Evolutionary conservation across 805 yeast genomes (phyloP).

Genomic region (Ogataea saltuana): DNA sequence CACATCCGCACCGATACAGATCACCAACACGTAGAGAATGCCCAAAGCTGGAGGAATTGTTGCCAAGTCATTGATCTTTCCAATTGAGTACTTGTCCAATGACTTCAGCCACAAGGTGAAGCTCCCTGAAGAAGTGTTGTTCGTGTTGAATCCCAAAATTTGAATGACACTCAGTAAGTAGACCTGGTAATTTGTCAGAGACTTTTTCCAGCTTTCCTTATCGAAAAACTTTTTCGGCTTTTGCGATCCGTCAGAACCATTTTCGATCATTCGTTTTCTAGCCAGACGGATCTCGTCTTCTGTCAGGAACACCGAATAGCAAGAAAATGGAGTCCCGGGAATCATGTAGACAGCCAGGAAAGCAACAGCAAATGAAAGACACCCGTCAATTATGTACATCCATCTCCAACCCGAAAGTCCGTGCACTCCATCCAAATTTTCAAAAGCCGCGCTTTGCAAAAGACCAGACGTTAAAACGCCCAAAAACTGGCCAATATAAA

Average conservation of each 20-base stretch:
- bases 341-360: slow-evolving; percentile 35
- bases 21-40: slow-evolving; percentile 46
- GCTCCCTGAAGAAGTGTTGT: slow-evolving; percentile 56
- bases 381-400: slow-evolving; percentile 57
- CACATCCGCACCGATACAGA: slow-evolving; percentile 53
- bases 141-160: slow-evolving; percentile 62
- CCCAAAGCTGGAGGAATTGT: slow-evolving; percentile 63
- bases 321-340: slow-evolving; percentile 67
- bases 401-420: slow-evolving; percentile 52
- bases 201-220: slow-evolving; percentile 49
- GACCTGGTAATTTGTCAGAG: slow-evolving; percentile 59
- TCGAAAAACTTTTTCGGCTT: slow-evolving; percentile 40
- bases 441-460: slow-evolving; percentile 43
- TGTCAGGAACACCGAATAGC: slow-evolving; percentile 52
- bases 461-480: slow-evolving; percentile 60
- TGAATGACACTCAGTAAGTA: slow-evolving; percentile 56
- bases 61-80: slow-evolving; percentile 49
- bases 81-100: slow-evolving; percentile 43
- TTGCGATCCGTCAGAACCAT: slow-evolving; percentile 31
- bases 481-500: slow-evolving; percentile 63
- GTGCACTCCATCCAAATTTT: slow-evolving; percentile 30
- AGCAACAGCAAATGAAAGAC: slow-evolving; percentile 26
- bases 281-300: slow-evolving; percentile 59
- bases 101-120: slow-evolving; percentile 64
- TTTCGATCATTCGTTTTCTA: slow-evolving; percentile 41